Evolutionary conservation across 371 early-diverging fungal genomes (phyloP).

Genomic region (Mucor plumbeus): DNA sequence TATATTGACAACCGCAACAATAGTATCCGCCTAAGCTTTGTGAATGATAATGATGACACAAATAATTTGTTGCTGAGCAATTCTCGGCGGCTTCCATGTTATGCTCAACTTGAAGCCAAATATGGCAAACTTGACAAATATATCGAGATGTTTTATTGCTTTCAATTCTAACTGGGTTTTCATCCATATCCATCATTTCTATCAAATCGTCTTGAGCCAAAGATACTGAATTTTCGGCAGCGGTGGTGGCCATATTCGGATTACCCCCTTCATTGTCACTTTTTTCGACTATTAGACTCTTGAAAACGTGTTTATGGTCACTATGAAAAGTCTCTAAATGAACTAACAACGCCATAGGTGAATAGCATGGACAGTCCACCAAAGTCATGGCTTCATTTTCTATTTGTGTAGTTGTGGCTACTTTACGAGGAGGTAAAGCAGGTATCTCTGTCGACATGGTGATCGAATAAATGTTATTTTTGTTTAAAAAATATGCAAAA

Average conservation of each 20-base stretch:
- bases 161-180: neutral
- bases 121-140: constrained; percentile 25
- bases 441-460: constrained; percentile 20
- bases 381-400: neutral
- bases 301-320: constrained; percentile 28
- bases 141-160: neutral
- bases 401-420: neutral
- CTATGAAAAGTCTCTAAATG: constrained; percentile 18
- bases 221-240: too few relatives aligned
- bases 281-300: neutral
- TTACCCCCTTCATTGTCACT: neutral
- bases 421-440: constrained; percentile 19
- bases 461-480: neutral
- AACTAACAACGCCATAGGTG: constrained; percentile 21
- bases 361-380: neutral
- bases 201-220: neutral
- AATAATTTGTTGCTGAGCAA: constrained; percentile 24
- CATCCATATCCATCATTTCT: neutral
- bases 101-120: constrained; percentile 18
- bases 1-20: constrained; percentile 42
- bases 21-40: constrained; percentile 8
- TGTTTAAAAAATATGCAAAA: constrained; percentile 1
- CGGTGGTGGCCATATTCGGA: neutral
- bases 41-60: constrained; percentile 45
- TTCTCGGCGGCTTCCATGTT: neutral